These are phyloP conservation scores for Cryptosporidium canis DNA, from an alignment of 169 alveolate genomes.

Conservation along the genomic window DNA sequence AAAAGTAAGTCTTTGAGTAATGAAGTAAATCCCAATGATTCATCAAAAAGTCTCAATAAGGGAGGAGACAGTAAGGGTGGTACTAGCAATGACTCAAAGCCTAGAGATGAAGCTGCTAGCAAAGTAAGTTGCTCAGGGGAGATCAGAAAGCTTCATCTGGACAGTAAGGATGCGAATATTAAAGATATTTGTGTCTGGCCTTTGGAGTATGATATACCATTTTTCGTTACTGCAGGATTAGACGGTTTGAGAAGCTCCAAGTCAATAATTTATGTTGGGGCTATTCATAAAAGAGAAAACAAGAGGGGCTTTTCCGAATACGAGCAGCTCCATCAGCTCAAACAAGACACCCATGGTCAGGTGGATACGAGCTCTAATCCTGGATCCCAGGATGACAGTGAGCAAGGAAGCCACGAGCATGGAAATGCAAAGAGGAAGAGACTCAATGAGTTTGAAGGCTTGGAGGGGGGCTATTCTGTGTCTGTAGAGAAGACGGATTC, in stretches of 20 bases:
- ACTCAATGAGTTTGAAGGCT: neutral
- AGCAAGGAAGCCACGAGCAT: too few species aligned
- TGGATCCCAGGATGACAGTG: neutral
- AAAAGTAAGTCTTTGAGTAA: neutral
- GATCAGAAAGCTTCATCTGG: neutral
- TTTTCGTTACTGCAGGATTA: neutral
- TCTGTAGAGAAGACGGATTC: too few species aligned
- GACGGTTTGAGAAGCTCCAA: neutral
- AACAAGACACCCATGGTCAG: too few species aligned
- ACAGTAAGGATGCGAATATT: neutral
- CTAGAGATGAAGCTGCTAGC: neutral
- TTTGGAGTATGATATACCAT: slow-evolving; percentile 37
- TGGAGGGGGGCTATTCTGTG: neutral
- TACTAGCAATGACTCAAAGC: neutral
- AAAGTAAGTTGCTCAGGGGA: neutral
- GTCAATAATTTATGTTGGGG: neutral
- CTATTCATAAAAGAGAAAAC: neutral
- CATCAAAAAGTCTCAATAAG: too few species aligned
- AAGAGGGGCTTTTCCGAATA: slow-evolving; percentile 29
- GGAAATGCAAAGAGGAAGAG: too few species aligned
- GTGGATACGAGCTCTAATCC: too few species aligned
- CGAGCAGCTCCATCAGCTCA: too few species aligned
- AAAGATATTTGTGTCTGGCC: neutral
- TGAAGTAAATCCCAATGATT: too few species aligned
- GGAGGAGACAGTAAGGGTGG: neutral